These are phyloP conservation scores for Mucor irregularis DNA, from an alignment of 371 early-diverging fungal species.

Conservation along the genomic window DNA sequence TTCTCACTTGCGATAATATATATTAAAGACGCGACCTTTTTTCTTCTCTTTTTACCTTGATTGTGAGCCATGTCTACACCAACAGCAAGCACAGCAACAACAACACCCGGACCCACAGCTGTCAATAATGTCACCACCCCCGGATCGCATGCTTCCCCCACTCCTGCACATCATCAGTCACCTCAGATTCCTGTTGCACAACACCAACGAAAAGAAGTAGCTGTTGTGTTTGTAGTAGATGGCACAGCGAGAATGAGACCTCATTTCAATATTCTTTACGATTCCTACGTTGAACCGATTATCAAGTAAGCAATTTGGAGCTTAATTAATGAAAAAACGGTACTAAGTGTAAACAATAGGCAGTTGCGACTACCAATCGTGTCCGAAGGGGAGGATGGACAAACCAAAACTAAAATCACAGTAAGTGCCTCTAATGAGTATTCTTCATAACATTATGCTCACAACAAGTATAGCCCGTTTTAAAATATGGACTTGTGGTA, in stretches of 20 bases:
- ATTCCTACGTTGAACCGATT: slow-evolving; percentile 61
- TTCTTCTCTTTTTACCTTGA: not conserved
- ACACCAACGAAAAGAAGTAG: slow-evolving; percentile 55
- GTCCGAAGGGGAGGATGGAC: slow-evolving; percentile 54
- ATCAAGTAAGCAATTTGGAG: slow-evolving; percentile 49
- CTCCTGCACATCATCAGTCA: slow-evolving; percentile 86
- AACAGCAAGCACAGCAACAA: not conserved
- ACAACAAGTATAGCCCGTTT: slow-evolving; percentile 41
- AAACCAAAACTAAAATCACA: slow-evolving; percentile 55
- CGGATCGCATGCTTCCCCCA: slow-evolving; percentile 39
- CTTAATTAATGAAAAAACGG: not conserved
- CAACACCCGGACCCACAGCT: not conserved
- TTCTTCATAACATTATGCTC: not conserved
- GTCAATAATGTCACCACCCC: slow-evolving; percentile 31
- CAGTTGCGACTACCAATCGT: slow-evolving; percentile 58
- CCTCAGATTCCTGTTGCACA: slow-evolving; percentile 55
- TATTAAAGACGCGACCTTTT: not conserved
- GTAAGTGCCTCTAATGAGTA: slow-evolving; percentile 27
- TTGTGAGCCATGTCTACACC: slow-evolving; percentile 21
- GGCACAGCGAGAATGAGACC: slow-evolving; percentile 61
- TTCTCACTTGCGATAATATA: no score
- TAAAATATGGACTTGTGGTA: slow-evolving; percentile 64
- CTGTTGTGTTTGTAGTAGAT: slow-evolving; percentile 62
- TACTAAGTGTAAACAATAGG: no score
- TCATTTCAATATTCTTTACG: slow-evolving; percentile 48